Evolutionary conservation across 805 yeast genomes (phyloP).

Genomic region (Saccharomycopsis guyanensis): DNA sequence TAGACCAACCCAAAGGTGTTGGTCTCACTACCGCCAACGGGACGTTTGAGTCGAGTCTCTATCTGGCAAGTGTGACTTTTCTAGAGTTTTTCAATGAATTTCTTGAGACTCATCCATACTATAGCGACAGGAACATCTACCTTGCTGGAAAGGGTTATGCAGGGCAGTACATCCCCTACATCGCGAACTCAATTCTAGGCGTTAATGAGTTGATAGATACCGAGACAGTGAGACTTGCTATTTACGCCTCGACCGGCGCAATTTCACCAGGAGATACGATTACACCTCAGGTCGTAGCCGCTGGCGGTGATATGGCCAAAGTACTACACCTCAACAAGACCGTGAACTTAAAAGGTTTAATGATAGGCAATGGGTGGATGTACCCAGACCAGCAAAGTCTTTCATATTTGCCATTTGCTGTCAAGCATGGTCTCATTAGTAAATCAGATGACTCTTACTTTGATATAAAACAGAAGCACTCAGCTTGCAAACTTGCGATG

Average conservation of each 20-base stretch:
- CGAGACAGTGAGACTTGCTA: too few relatives aligned
- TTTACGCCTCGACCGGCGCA: too few relatives aligned
- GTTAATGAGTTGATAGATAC: too few relatives aligned
- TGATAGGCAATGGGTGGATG: constrained; percentile 75
- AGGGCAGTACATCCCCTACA: constrained; percentile 77
- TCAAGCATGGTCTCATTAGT: constrained; percentile 40
- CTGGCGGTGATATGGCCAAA: too few relatives aligned
- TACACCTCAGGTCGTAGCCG: too few relatives aligned
- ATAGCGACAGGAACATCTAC: constrained; percentile 42
- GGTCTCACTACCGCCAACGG: constrained; percentile 54
- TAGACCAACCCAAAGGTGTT: constrained; percentile 76
- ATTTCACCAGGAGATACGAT: too few relatives aligned
- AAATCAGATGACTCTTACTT: constrained; percentile 9
- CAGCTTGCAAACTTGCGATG: not conserved
- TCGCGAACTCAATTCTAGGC: constrained; percentile 33
- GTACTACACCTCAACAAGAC: constrained; percentile 11
- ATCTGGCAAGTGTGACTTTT: constrained; percentile 36
- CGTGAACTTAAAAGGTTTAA: constrained; percentile 42
- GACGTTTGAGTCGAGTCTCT: constrained; percentile 24
- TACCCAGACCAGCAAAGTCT: constrained; percentile 65
- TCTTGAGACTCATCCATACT: constrained; percentile 54
- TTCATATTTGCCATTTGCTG: constrained; percentile 52
- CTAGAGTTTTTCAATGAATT: constrained; percentile 46
- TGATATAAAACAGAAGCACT: not conserved
- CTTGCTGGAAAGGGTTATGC: constrained; percentile 80